These are phyloP conservation scores for Gossypium laxum DNA, from an alignment of 441 rosid species.

Conservation along the genomic window DNA sequence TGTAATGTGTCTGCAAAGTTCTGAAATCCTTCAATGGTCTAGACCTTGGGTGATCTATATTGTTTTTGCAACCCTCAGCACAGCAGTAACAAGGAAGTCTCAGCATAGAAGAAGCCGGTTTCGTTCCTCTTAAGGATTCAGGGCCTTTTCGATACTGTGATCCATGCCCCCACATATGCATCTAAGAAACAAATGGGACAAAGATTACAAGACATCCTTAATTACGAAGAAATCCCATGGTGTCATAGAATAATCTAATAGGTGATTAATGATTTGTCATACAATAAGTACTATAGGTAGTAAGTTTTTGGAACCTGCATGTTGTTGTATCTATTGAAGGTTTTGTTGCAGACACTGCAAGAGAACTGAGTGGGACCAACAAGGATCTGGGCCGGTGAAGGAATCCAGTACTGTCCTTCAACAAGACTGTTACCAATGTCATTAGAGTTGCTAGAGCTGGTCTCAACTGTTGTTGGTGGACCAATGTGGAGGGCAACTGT, in stretches of 20 bases:
- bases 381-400: constrained; percentile 70
- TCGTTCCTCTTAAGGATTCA: constrained; percentile 65
- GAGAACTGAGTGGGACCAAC: constrained; percentile 86
- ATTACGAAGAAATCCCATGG: background rate
- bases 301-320: constrained; percentile 51
- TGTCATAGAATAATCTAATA: background rate
- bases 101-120: constrained; percentile 52
- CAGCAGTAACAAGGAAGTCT: constrained; percentile 82
- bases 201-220: background rate
- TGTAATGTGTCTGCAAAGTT: constrained; percentile 85
- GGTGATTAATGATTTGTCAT: background rate
- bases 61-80: constrained; percentile 77
- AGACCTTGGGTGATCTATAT: constrained; percentile 69
- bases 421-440: constrained; percentile 23
- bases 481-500: constrained; percentile 63
- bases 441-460: constrained; percentile 20
- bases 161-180: constrained; percentile 99
- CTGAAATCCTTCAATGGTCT: constrained; percentile 82
- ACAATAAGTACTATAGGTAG: background rate
- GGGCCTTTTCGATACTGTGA: constrained; percentile 77
- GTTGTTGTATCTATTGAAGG: constrained; percentile 79
- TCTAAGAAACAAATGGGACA: constrained; percentile 25
- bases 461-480: constrained; percentile 29
- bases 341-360: constrained; percentile 72
- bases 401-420: constrained; percentile 73